A percentile compares a stretch with the other conserved stretches of the same genome.
Conservation (phyloP, 768 basidiomycete genomes). For the Gloeopeniophorella convolvens region DNA sequence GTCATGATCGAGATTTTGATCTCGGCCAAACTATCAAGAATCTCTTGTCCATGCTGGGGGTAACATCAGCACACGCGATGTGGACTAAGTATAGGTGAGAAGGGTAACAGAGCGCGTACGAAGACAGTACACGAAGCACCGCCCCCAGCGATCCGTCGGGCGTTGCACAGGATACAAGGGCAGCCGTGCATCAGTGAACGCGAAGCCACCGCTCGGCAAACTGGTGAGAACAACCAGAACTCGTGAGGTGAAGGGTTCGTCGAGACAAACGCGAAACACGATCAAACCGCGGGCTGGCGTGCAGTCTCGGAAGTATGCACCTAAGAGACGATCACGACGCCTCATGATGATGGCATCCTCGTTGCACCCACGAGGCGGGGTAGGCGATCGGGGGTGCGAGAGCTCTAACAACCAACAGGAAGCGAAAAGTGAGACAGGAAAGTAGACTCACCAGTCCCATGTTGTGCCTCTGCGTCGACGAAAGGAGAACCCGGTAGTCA, state of each 20-base stretch:
- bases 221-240: too few relatives aligned
- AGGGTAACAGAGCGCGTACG: background rate
- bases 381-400: background rate
- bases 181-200: too few relatives aligned
- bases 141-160: background rate
- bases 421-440: conserved; percentile 8
- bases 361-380: conserved; percentile 1
- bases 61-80: conserved; percentile 15
- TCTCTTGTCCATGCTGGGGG: conserved; percentile 66
- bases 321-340: too few relatives aligned
- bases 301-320: too few relatives aligned
- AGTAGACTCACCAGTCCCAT: conserved; percentile 55
- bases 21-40: conserved; percentile 56
- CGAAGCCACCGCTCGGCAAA: too few relatives aligned
- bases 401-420: background rate
- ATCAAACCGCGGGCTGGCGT: too few relatives aligned
- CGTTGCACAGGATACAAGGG: too few relatives aligned
- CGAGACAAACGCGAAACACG: too few relatives aligned
- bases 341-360: background rate
- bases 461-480: conserved; percentile 53
- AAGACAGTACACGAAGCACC: background rate
- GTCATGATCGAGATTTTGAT: conserved; percentile 61
- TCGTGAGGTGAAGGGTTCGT: too few relatives aligned
- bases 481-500: conserved; percentile 55
- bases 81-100: background rate